Evolutionary conservation across 495 filamentous ascomycete genomes (phyloP), one percentile per base, ranked within the genome.

Genomic region (Ascodesmis nigricans): DNA sequence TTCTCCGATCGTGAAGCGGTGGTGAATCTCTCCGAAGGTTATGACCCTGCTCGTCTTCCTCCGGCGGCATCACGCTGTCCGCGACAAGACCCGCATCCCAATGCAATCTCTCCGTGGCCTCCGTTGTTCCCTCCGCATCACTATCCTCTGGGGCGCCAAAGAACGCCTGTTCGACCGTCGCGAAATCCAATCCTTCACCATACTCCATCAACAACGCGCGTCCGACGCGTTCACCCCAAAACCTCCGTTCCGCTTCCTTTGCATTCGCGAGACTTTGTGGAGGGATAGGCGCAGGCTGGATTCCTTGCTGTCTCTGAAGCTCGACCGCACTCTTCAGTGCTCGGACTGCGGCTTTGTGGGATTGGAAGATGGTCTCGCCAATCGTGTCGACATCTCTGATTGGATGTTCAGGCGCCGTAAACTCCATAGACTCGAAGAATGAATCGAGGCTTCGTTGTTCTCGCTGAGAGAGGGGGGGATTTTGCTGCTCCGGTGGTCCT

Each of bases 121-220:
- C n/a, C 58, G 56, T n/a, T 46, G n/a, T n/a, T n/a, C n/a, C n/a
- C n/a, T n/a, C n/a, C n/a, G n/a, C 51, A 15, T 58, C 55, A 19
- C 45, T 42, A 19, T 54, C 54, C 9, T 56, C 53, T 10, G 54
- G 50, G 8, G 25, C 18, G 2, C 69, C 72, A 16, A 70, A 67
- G 43, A 77, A 78, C 2, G 71, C 71, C 9, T 57, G 57, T 44
- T 75, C 69, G 31, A 69, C 63, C 41, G 63, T 67, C 6, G 51
- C 52, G 52, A 64, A 74, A 23, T 67, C 62, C 29, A 77, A 53
- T 4, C 58, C 60, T 32, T 62, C 60, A 0, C 60, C 65, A n/a
- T 64, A 64, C 33, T 64, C 65, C 63, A 73, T 62, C 31, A 80
- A 44, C 2, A 78, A 38, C 0, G 69, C 65, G 27, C 74, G 57